Percentiles rank a stretch among this genome's conserved stretches.
phyloP scores from a whole-genome alignment of 192 early-diverging fungal genomes.

The Funneliformis mosseae region DNA sequence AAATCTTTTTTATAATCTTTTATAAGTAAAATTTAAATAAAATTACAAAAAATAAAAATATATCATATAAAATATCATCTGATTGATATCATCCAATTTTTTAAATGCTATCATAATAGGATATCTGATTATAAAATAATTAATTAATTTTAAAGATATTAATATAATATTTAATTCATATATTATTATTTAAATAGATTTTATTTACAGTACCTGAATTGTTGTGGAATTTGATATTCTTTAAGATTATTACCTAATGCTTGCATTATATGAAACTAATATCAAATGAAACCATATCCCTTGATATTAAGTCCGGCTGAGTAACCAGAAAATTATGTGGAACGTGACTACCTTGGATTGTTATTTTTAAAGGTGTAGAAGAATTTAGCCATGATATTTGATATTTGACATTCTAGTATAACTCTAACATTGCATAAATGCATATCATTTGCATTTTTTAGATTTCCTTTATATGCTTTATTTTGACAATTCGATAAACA shows the following conservation, averaged over 20 bases:
- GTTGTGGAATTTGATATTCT: neutral
- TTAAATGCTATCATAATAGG: neutral
- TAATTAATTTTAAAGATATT: neutral
- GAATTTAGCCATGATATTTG: no score
- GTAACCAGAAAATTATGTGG: no score
- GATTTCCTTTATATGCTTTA: no score
- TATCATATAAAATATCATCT: slow-evolving; percentile 2
- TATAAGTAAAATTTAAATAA: neutral
- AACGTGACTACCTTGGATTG: no score
- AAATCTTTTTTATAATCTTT: neutral
- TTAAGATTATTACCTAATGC: neutral
- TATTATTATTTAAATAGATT: no score
- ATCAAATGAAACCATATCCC: neutral
- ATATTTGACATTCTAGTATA: no score
- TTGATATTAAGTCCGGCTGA: no score
- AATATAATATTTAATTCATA: no score
- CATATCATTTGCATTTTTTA: no score
- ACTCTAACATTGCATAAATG: no score
- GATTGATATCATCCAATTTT: neutral
- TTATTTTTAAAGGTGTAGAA: no score
- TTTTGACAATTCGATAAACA: no score
- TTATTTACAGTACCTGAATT: neutral
- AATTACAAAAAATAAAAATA: slow-evolving; percentile 2
- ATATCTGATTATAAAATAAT: neutral
- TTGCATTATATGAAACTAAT: slow-evolving; percentile 12